phyloP scores from a whole-genome alignment of 2,329 filamentous ascomycete species.

The Chaetomiaceae sp. region DNA sequence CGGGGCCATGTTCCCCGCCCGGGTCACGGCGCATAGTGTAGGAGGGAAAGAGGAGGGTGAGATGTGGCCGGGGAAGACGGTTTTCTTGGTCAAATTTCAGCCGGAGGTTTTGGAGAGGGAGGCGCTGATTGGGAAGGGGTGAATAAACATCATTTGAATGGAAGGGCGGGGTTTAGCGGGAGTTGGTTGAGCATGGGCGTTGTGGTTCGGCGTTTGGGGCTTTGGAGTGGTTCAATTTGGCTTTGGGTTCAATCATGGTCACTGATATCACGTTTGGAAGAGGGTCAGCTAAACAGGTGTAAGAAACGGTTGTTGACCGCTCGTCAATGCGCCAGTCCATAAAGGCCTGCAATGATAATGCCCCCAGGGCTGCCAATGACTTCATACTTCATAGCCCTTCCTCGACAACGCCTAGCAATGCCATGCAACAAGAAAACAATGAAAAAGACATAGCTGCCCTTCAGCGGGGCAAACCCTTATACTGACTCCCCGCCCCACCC shows the following conservation, averaged over 20 bases:
- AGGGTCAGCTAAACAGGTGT: background rate
- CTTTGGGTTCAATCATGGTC: background rate
- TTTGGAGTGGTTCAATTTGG: background rate
- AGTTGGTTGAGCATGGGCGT: no score
- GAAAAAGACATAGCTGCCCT: background rate
- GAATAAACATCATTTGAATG: background rate
- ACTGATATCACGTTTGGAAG: constrained; percentile 1
- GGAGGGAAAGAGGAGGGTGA: constrained; percentile 59
- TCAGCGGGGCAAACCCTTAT: constrained; percentile 36
- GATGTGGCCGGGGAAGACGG: constrained; percentile 94
- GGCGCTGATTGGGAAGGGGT: constrained; percentile 56
- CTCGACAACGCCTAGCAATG: constrained; percentile 16
- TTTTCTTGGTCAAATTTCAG: constrained; percentile 91
- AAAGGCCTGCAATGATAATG: background rate
- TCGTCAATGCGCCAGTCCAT: background rate
- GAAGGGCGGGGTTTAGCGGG: constrained; percentile 6
- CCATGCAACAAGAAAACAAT: constrained; percentile 4
- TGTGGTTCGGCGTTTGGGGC: constrained; percentile 17
- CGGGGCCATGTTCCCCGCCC: constrained; percentile 81
- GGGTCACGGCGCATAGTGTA: constrained; percentile 83
- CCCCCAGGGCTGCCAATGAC: background rate
- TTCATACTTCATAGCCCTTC: background rate
- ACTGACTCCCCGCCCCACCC: constrained; percentile 18
- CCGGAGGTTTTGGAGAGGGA: constrained; percentile 90
- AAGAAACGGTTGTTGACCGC: no score